Evolutionary conservation across 2,329 filamentous ascomycete genomes (phyloP), one percentile per base, ranked within the genome.

Genomic region (Aspergillus unguis): DNA sequence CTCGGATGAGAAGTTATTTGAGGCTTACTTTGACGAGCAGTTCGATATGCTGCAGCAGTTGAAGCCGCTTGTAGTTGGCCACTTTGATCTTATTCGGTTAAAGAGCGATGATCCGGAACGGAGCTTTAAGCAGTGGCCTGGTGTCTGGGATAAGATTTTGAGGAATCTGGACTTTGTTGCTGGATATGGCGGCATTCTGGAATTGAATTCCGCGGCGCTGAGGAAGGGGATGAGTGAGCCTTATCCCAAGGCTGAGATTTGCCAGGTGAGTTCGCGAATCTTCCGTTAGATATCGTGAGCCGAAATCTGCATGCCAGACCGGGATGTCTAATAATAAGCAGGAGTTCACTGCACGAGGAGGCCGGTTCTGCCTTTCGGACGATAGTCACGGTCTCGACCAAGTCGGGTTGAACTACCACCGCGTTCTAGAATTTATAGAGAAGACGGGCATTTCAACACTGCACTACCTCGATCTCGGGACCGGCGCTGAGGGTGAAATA

Each of bases 361-460:
- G 94, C 26, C 83, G 82, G 55, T 95, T 97, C 71, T 95, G 90
- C 48, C 80, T 99, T 62, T 96, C 90, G 5, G 94, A 99, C 70
- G 94, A 99, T 72, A 96, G 91, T 69, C 94, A 99, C 75, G 89
- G 89, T 36, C 81, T 90, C 53, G 87, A 82, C 2, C 92, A 99
- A 67, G 81, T 99, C 4, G 90, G 85, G n/a, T 85, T 90, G 46
- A 92, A 95, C 67, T 97, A 94, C 74, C 66, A 70, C 42, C 82
- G 81, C 37, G 84, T 88, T 4, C 72, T 95, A 53, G 77, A 82
- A 1, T 96, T 88, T 68, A 75, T 95, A 51, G 79, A 84, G 58
- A 79, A 58, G 6, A 64, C 65, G 23, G 74, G 69, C 25, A 73
- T 77, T 25, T 52, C 55, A n/a, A 66, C 59, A 2, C 29, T 76